phyloP scores from a whole-genome alignment of 768 basidiomycete species.

The Lactifluus subvellereus region DNA sequence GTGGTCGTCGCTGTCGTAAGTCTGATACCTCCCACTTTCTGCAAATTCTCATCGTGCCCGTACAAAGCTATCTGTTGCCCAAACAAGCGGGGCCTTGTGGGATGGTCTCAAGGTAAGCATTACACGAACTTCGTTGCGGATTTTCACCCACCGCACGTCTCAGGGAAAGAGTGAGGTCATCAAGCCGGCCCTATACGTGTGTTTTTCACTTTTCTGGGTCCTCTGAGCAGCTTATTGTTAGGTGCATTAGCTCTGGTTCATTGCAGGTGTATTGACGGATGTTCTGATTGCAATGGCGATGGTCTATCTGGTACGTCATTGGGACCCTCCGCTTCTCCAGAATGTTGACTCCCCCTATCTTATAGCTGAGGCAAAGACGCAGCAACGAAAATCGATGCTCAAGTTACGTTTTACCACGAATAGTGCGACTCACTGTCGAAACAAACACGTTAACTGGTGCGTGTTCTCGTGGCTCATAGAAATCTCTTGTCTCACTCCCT shows the following conservation, averaged over 20 bases:
- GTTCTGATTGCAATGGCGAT: constrained; percentile 16
- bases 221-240: background rate
- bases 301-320: constrained; percentile 3
- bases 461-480: too few species aligned
- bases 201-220: background rate
- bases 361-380: background rate
- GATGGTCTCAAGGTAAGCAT: constrained; percentile 1
- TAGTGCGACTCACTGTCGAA: constrained; percentile 28
- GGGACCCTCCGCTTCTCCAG: too few species aligned
- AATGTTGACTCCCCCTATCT: background rate
- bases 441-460: constrained; percentile 19
- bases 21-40: background rate
- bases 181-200: constrained; percentile 1
- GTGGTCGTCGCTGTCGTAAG: constrained; percentile 2
- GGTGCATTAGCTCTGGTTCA: constrained; percentile 13
- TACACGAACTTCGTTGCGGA: background rate
- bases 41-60: background rate
- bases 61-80: background rate
- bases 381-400: constrained; percentile 4
- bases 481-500: too few species aligned
- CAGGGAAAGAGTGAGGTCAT: constrained; percentile 1
- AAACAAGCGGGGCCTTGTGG: background rate
- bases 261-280: constrained; percentile 2
- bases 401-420: constrained; percentile 21
- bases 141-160: background rate